These are phyloP conservation scores for Blastobotrys chiropterorum DNA, from an alignment of 805 yeast genomes.

Conservation along the genomic window DNA sequence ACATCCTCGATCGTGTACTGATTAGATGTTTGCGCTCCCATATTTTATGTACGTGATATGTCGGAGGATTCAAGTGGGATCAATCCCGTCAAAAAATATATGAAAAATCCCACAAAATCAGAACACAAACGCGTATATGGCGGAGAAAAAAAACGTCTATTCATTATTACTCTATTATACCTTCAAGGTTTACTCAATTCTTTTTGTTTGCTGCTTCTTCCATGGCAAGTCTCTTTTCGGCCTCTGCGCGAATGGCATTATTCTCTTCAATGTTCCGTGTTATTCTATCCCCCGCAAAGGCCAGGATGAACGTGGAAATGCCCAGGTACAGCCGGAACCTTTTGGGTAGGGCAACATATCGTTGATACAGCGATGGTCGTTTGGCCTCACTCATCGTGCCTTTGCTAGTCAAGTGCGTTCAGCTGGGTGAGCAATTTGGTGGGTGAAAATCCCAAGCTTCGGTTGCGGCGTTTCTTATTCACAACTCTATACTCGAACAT, in stretches of 20 bases:
- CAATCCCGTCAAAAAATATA: too few relatives aligned
- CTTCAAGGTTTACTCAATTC: neutral
- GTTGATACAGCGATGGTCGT: conserved; percentile 10
- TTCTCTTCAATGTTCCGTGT: conserved; percentile 17
- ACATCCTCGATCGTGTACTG: conserved; percentile 12
- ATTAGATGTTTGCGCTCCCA: neutral
- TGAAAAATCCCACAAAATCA: too few relatives aligned
- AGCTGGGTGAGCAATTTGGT: neutral
- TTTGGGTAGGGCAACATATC: conserved; percentile 17
- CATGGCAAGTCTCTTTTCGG: conserved; percentile 16
- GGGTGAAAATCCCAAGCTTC: neutral
- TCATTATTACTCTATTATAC: neutral
- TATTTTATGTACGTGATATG: too few relatives aligned
- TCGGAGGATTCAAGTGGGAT: too few relatives aligned
- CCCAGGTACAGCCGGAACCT: conserved; percentile 20
- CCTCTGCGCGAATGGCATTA: conserved; percentile 17
- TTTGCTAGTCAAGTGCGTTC: too few relatives aligned
- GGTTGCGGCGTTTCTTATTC: neutral
- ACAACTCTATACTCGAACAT: neutral
- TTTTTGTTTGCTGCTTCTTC: neutral
- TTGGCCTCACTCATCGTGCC: neutral
- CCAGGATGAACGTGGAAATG: conserved; percentile 20
- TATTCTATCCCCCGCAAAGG: conserved; percentile 17
- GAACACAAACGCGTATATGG: too few relatives aligned
- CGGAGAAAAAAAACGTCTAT: too few relatives aligned